Conservation (phyloP, 202 grass and related monocot species). For the Bolboschoenoplectus hybrid region DNA sequence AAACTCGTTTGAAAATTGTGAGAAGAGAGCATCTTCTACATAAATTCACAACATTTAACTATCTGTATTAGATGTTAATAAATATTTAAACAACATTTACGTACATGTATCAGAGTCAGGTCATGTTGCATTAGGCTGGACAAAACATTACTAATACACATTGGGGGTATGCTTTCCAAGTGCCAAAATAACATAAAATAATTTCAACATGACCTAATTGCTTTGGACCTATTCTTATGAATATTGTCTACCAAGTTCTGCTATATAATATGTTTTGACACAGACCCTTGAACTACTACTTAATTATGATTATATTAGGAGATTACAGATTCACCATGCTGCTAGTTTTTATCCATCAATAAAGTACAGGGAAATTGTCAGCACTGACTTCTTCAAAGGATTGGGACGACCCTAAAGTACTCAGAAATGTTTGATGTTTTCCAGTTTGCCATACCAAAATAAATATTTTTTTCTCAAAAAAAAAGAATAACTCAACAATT, state of each 20-base stretch:
- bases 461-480: neutral
- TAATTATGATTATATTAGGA: neutral
- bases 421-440: neutral
- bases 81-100: neutral
- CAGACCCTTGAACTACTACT: neutral
- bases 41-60: neutral
- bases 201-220: neutral
- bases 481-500: neutral
- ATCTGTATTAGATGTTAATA: neutral
- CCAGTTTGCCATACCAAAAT: neutral
- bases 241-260: neutral
- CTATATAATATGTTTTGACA: conserved; percentile 10
- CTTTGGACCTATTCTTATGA: neutral
- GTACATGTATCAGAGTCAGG: neutral
- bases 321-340: neutral
- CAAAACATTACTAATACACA: neutral
- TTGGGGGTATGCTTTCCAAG: neutral
- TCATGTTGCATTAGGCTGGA: neutral
- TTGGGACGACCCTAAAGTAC: neutral
- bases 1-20: neutral
- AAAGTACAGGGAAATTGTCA: neutral
- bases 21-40: neutral
- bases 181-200: neutral
- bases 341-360: neutral
- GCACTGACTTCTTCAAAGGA: neutral